A percentile compares a stretch with the other conserved stretches of the same genome.
Conservation (phyloP, 768 basidiomycete genomes). For the Aureoboletus auriporus region DNA sequence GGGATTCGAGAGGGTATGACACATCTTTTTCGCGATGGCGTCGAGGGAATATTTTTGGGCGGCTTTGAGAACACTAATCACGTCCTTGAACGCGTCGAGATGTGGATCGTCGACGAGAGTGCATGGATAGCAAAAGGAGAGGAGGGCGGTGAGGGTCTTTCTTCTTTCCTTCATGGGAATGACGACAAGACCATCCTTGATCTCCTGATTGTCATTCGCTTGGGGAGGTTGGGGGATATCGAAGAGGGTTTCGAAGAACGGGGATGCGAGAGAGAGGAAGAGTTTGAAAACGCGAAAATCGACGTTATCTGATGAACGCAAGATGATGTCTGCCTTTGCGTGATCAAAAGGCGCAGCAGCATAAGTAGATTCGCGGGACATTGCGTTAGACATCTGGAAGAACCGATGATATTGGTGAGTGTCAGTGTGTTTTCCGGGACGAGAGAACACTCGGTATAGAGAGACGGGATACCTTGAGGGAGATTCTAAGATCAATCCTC, state of each 20-base stretch:
- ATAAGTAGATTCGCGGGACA: too few relatives aligned
- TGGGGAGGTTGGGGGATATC: constrained; percentile 21
- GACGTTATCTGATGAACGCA: constrained; percentile 26
- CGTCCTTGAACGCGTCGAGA: constrained; percentile 9
- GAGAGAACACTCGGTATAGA: too few relatives aligned
- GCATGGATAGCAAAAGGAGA: constrained; percentile 24
- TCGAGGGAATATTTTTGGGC: constrained; percentile 18
- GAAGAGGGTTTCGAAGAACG: constrained; percentile 34
- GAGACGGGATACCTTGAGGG: too few relatives aligned
- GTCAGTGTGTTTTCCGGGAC: too few relatives aligned
- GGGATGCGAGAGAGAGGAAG: constrained; percentile 30
- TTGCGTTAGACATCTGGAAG: too few relatives aligned
- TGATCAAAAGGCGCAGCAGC: constrained; percentile 22
- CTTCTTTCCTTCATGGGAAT: constrained; percentile 17
- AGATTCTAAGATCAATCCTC: too few relatives aligned
- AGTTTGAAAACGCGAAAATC: constrained; percentile 30
- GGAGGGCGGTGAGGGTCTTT: constrained; percentile 17
- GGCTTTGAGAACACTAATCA: constrained; percentile 5
- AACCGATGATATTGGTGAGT: too few relatives aligned
- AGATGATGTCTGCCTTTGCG: constrained; percentile 18
- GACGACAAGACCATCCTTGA: constrained; percentile 17
- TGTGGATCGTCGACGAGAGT: constrained; percentile 21
- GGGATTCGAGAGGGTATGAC: constrained; percentile 16
- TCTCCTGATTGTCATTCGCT: constrained; percentile 3
- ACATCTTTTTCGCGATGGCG: constrained; percentile 10